These are phyloP conservation scores for Xylaria sp. DNA, from an alignment of 2,329 filamentous ascomycete genomes.

Conservation along the genomic window DNA sequence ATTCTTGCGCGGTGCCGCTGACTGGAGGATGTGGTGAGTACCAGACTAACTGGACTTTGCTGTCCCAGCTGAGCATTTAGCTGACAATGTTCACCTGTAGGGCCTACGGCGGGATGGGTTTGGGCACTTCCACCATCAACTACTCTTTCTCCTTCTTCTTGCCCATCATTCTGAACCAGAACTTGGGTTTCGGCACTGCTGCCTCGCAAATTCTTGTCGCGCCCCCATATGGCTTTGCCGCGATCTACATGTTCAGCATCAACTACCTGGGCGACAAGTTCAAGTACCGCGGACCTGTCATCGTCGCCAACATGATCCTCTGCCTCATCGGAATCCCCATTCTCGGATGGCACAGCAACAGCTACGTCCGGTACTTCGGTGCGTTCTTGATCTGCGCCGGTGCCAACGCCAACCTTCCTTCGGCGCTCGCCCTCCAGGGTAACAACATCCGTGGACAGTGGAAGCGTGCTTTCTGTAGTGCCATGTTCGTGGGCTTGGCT, in stretches of 20 bases:
- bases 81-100: conserved; percentile 61
- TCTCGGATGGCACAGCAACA: conserved; percentile 72
- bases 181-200: conserved; percentile 73
- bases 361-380: conserved; percentile 75
- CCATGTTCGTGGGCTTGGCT: conserved; percentile 79
- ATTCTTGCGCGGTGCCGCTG: conserved; percentile 52
- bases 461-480: conserved; percentile 84
- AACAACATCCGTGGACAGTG: conserved; percentile 91
- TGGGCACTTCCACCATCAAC: conserved; percentile 75
- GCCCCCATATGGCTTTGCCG: conserved; percentile 74
- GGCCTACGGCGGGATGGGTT: conserved; percentile 70
- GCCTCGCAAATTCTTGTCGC: conserved; percentile 77
- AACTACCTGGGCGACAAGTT: conserved; percentile 76
- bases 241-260: conserved; percentile 68
- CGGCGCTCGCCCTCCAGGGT: conserved; percentile 81
- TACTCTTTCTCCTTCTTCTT: conserved; percentile 85
- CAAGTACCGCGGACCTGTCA: conserved; percentile 72
- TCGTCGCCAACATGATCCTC: conserved; percentile 73
- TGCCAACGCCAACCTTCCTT: conserved; percentile 80
- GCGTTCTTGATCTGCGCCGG: conserved; percentile 80
- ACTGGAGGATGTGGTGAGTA: conserved; percentile 58
- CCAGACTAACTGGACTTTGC: not conserved
- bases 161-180: conserved; percentile 75
- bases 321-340: conserved; percentile 77
- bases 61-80: conserved; percentile 49